phyloP scores from a whole-genome alignment of 345 rosid genomes.

The Chamaenerion angustifolium region DNA sequence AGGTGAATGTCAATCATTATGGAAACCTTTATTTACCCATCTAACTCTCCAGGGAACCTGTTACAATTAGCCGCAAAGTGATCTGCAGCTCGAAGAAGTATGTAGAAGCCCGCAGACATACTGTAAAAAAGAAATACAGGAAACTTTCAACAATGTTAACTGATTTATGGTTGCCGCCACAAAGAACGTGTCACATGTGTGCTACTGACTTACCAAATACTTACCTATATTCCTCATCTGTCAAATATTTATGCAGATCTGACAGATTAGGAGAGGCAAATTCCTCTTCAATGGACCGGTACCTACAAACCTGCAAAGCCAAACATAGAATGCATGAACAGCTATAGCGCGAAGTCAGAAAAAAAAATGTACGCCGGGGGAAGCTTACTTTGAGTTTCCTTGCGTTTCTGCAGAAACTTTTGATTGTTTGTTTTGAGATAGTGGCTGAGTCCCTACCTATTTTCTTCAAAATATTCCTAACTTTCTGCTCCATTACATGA shows the following conservation, averaged over 20 bases:
- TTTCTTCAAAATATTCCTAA: conserved; percentile 47
- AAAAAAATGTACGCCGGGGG: too few relatives aligned
- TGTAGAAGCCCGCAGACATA: conserved; percentile 63
- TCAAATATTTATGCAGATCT: conserved; percentile 61
- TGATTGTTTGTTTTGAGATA: conserved; percentile 54
- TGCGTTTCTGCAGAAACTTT: conserved; percentile 76
- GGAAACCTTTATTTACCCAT: conserved; percentile 40
- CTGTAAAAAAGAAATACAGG: conserved; percentile 16
- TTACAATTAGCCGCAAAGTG: conserved; percentile 78
- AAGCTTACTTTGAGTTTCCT: conserved; percentile 68
- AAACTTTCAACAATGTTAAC: neutral
- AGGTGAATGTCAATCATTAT: neutral
- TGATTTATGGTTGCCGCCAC: neutral
- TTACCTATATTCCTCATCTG: conserved; percentile 82
- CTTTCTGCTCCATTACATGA: conserved; percentile 54
- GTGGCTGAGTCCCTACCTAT: conserved; percentile 62
- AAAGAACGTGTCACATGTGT: neutral
- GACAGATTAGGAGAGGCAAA: conserved; percentile 52
- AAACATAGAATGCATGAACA: neutral
- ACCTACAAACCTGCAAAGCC: conserved; percentile 63
- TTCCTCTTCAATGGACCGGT: conserved; percentile 66
- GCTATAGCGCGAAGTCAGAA: too few relatives aligned
- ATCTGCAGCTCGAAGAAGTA: conserved; percentile 85
- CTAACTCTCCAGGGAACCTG: conserved; percentile 87
- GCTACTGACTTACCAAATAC: neutral